Percentiles rank a stretch among this genome's conserved stretches.
Conservation (phyloP, 2,329 filamentous ascomycete species). For the Cryphonectria japonica region DNA sequence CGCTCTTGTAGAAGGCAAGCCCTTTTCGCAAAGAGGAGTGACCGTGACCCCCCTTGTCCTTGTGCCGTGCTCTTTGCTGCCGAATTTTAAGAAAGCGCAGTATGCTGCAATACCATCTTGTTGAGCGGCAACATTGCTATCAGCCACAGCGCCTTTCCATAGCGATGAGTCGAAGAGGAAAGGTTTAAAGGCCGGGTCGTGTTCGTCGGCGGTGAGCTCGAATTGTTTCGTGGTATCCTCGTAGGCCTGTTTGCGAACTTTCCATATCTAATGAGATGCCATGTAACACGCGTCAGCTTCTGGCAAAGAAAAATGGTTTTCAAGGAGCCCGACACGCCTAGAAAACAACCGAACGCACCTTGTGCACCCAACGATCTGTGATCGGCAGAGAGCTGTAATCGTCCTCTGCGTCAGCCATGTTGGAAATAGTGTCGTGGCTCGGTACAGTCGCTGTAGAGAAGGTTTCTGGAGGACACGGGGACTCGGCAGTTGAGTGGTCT, state of each 20-base stretch:
- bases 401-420: constrained; percentile 82
- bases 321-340: not conserved
- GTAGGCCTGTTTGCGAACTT: constrained; percentile 92
- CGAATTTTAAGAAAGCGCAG: constrained; percentile 91
- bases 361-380: constrained; percentile 81
- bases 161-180: constrained; percentile 83
- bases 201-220: constrained; percentile 80
- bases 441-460: not conserved
- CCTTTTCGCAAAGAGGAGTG: constrained; percentile 85
- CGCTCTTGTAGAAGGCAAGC: constrained; percentile 82
- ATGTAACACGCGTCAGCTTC: not conserved
- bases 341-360: constrained; percentile 51
- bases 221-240: constrained; percentile 91
- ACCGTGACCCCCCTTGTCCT: constrained; percentile 79
- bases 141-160: constrained; percentile 90
- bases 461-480: not conserved
- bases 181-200: constrained; percentile 81
- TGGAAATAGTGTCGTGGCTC: constrained; percentile 3
- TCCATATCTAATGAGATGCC: constrained; percentile 72
- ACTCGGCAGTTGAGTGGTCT: constrained; percentile 7
- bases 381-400: constrained; percentile 81
- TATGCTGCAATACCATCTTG: constrained; percentile 87
- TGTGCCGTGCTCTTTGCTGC: constrained; percentile 76
- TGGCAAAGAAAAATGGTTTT: constrained; percentile 7
- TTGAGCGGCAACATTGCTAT: constrained; percentile 96